phyloP scores from a whole-genome alignment of 164 flowering plant species.

The Chimonanthus salicifolius region DNA sequence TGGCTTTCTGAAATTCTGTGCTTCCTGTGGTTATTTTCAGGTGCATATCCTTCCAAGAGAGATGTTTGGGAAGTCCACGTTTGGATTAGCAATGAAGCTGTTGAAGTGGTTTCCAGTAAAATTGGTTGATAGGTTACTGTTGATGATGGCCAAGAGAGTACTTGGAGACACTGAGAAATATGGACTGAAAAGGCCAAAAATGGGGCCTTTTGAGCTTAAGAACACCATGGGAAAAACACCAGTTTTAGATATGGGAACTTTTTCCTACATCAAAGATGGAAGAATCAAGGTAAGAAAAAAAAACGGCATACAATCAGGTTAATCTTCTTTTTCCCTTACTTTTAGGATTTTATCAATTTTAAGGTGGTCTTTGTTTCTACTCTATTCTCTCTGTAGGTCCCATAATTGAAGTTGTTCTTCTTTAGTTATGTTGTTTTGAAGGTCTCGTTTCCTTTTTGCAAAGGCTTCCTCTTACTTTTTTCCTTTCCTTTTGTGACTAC shows the following conservation, averaged over 20 bases:
- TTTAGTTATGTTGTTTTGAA: too few relatives aligned
- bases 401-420: too few relatives aligned
- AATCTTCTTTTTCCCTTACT: background rate
- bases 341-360: background rate
- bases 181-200: conserved; percentile 57
- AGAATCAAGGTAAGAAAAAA: conserved; percentile 25
- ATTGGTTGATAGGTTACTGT: conserved; percentile 54
- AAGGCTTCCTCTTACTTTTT: background rate
- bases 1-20: background rate
- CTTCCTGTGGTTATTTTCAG: conserved; percentile 23
- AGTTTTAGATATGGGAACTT: conserved; percentile 65
- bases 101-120: conserved; percentile 64
- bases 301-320: background rate
- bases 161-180: conserved; percentile 49
- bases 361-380: too few relatives aligned
- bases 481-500: background rate
- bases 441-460: background rate
- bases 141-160: conserved; percentile 43
- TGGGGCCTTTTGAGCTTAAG: conserved; percentile 67
- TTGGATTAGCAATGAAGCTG: conserved; percentile 46
- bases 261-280: conserved; percentile 48
- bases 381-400: too few relatives aligned
- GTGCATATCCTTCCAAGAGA: conserved; percentile 79
- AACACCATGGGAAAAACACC: conserved; percentile 66
- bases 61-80: conserved; percentile 55